Base-by-base conservation (phyloP, 306 rosid genomes). In the Cercis canadensis region DNA sequence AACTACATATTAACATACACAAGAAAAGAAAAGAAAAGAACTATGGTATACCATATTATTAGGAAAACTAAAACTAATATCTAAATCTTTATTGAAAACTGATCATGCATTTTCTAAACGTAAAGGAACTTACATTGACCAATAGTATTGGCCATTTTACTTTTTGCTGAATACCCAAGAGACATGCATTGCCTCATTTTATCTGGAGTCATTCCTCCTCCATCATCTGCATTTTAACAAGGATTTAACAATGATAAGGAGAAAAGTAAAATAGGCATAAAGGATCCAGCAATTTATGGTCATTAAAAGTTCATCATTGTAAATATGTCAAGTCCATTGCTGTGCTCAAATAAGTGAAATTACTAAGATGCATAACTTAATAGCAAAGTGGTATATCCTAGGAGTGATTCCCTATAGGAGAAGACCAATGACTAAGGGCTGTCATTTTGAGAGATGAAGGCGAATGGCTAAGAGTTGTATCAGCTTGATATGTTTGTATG, bases 181-280 rank as follows among this genome's bases (percentile, higher is more conserved):
- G 91, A 86, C 86, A 86, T 78, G 86, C 91, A 86, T 37, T 83
- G 86, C 24, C 91, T 83, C 78, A 86, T 83, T 75, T 83, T 86
- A 44, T 86, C 86, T 0, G 91, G 91, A 80, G 54, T 47, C 91
- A 86, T 86, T 57, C 91, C 91, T 65, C 91, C 88, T 62, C 91
- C 91, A 73, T 86, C 69, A 81, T 86, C 91, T 86, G 83, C 74
- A 75, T 18, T 11, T 47, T 47, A 12, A 58, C 4, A 37, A 32
- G 1, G 29, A 24, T 24, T 24, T 70, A 53, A 13, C 21, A 29
- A 53, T 3, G 2, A 76, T 75, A 11, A 15, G 11, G 57, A 13
- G 57, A n/a, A 51, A 4, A 51, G 21, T 4, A 51, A 0, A 51
- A 47, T 15, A n/a, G n/a, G n/a, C n/a, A n/a, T n/a, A n/a, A n/a